Conservation (phyloP, 2,329 filamentous ascomycete species). For the Neofusicoccum umdonicola region DNA sequence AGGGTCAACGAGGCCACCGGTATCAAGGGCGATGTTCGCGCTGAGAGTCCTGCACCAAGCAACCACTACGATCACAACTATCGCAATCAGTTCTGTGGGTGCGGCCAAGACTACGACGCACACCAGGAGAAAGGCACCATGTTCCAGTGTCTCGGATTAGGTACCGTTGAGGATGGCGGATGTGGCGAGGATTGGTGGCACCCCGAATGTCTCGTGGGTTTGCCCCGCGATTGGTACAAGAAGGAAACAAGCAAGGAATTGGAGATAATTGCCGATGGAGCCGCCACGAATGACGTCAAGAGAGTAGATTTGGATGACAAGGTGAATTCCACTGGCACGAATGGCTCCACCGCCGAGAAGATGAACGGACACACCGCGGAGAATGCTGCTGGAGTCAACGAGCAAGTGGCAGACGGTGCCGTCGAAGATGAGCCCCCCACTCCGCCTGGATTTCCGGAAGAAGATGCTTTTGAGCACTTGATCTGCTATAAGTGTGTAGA, state of each 20-base stretch:
- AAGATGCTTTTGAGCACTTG: constrained; percentile 86
- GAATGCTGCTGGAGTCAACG: constrained; percentile 27
- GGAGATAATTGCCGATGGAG: constrained; percentile 20
- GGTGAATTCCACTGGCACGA: background rate
- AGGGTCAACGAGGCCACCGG: constrained; percentile 72
- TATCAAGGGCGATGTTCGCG: constrained; percentile 72
- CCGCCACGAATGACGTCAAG: constrained; percentile 7
- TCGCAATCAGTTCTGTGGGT: constrained; percentile 86
- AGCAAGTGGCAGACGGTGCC: constrained; percentile 52
- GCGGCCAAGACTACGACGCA: constrained; percentile 82
- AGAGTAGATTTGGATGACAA: background rate
- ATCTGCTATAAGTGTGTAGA: constrained; percentile 94
- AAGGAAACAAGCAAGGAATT: constrained; percentile 31
- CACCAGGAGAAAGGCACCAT: constrained; percentile 92
- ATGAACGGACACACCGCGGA: constrained; percentile 31
- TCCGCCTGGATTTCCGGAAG: constrained; percentile 81
- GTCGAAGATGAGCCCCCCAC: constrained; percentile 60
- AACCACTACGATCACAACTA: constrained; percentile 98
- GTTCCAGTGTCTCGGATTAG: constrained; percentile 93
- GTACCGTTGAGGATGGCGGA: constrained; percentile 74
- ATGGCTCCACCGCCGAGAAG: background rate
- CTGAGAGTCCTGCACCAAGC: constrained; percentile 65
- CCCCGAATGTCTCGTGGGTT: constrained; percentile 82
- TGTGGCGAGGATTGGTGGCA: constrained; percentile 99
- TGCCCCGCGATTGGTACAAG: constrained; percentile 71